Evolutionary conservation across 495 filamentous ascomycete species (phyloP), one percentile per base, ranked within the genome.

Genomic region (Xylaria curta): DNA sequence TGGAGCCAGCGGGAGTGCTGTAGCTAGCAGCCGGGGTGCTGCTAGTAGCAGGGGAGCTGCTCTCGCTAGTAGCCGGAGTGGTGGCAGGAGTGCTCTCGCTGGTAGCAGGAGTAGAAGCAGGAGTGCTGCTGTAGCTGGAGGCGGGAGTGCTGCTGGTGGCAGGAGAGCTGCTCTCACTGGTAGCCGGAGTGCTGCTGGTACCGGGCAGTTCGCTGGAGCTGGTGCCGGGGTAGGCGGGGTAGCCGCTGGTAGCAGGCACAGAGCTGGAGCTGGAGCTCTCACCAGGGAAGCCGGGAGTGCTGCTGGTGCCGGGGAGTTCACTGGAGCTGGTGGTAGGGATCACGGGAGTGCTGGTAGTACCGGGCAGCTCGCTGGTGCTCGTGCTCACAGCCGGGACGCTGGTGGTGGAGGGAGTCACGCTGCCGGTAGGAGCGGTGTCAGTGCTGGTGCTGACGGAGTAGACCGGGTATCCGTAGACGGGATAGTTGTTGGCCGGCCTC

Each of bases 401-500:
- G 62, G 46, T 21, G 64, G 15, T 66, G 17, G 64, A 40, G 19
- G 65, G 19, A 54, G 60, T 21, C n/a, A 63, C 26, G 49, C 47
- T 67, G 65, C 42, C 31, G 44, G 24, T 28, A 0, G 66, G 33
- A 21, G 36, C 28, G 12, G 66, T 38, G 0, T 56, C 15, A 44
- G 28, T 36, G 67, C 3, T 69, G 8, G 33, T 4, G 68, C 19
- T 70, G 68, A 4, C 46, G 40, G 66, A 40, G 59, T 56, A 53
- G 38, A 63, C 68, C 12, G 69, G 60, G 61, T 71, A 71, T 44
- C 69, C 69, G 60, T 66, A 58, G 61, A 59, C 36, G n/a, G 61
- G 61, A 28, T 66, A 47, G 51, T 62, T 64, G 49, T 63, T 60
- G 31, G 47, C 28, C 7, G 40, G 13, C 8, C 13, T 40, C 10